Conservation (phyloP, 2,329 filamentous ascomycete species). For the Cordyceps fumosorosea region DNA sequence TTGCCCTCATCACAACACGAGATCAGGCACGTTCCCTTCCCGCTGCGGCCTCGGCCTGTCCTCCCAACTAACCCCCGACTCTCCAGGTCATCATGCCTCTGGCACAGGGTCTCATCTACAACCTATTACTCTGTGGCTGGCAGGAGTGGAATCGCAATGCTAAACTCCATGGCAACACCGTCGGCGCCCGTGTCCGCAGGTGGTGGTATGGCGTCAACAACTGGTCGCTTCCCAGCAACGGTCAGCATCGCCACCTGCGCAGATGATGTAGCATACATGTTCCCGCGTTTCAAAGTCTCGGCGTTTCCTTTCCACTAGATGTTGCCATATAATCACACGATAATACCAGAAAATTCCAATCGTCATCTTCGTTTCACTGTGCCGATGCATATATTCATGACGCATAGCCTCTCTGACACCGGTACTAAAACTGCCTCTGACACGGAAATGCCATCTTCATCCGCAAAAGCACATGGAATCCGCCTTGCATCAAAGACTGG, state of each 20-base stretch:
- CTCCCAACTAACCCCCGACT: not conserved
- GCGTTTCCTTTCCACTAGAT: not conserved
- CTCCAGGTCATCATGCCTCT: slow-evolving; percentile 74
- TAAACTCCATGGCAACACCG: slow-evolving; percentile 65
- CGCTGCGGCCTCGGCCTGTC: not conserved
- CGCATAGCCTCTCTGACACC: not conserved
- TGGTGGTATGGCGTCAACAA: slow-evolving; percentile 98
- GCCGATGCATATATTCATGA: not conserved
- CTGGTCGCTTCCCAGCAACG: slow-evolving; percentile 58
- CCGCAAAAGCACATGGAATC: not conserved
- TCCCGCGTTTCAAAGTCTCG: not conserved
- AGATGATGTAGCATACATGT: slow-evolving; percentile 1
- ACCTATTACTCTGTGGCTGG: slow-evolving; percentile 79
- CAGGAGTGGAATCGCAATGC: slow-evolving; percentile 79
- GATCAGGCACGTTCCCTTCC: slow-evolving; percentile 63
- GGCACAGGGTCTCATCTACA: slow-evolving; percentile 83
- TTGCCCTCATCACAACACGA: slow-evolving; percentile 76
- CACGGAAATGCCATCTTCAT: not conserved
- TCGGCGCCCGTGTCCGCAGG: slow-evolving; percentile 70
- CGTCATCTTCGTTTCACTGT: not conserved
- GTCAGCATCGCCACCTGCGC: slow-evolving; percentile 3
- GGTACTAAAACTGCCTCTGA: not conserved
- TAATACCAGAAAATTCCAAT: not conserved
- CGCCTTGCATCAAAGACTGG: not conserved
- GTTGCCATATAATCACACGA: not conserved